Evolutionary conservation across 2,329 filamentous ascomycete genomes (phyloP).

Genomic region (Pseudogymnoascus verrucosus): DNA sequence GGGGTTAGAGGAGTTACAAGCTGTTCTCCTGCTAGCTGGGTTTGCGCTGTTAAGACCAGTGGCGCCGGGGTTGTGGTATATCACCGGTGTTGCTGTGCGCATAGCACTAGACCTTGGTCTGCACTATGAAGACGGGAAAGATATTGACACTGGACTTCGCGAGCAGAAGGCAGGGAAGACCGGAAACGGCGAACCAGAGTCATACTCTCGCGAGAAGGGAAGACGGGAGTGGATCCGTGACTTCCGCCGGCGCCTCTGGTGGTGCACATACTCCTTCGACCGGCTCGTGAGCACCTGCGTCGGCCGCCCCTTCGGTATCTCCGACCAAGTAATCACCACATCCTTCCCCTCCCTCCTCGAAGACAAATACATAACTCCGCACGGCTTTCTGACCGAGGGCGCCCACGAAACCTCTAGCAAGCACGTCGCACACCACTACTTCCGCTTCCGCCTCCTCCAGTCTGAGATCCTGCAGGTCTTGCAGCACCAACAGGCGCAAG

Average conservation of each 20-base stretch:
- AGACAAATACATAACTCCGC: constrained; percentile 76
- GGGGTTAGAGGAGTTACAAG: constrained; percentile 86
- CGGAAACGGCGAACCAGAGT: constrained; percentile 28
- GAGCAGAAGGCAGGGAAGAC: constrained; percentile 34
- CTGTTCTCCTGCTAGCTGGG: constrained; percentile 81
- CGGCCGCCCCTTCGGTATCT: constrained; percentile 85
- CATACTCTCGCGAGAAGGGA: constrained; percentile 45
- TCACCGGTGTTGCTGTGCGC: constrained; percentile 85
- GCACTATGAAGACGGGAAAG: constrained; percentile 81
- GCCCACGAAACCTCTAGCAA: constrained; percentile 71
- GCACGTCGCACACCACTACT: constrained; percentile 84
- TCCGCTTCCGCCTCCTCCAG: constrained; percentile 78
- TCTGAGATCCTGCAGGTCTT: constrained; percentile 92
- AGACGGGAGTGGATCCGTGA: constrained; percentile 79
- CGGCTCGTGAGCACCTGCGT: constrained; percentile 92
- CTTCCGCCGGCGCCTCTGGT: constrained; percentile 81
- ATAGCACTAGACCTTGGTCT: constrained; percentile 85
- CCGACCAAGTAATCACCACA: constrained; percentile 93
- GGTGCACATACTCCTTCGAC: constrained; percentile 94
- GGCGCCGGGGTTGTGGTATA: constrained; percentile 93
- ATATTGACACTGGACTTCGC: constrained; percentile 51
- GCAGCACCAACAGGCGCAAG: constrained; percentile 82
- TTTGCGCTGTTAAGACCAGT: constrained; percentile 89
- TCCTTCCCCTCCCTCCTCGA: constrained; percentile 87
- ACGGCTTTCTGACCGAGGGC: constrained; percentile 58